These are phyloP conservation scores for Sclerospora graminicola DNA, from an alignment of 352 stramenopile genomes.

Conservation along the genomic window DNA sequence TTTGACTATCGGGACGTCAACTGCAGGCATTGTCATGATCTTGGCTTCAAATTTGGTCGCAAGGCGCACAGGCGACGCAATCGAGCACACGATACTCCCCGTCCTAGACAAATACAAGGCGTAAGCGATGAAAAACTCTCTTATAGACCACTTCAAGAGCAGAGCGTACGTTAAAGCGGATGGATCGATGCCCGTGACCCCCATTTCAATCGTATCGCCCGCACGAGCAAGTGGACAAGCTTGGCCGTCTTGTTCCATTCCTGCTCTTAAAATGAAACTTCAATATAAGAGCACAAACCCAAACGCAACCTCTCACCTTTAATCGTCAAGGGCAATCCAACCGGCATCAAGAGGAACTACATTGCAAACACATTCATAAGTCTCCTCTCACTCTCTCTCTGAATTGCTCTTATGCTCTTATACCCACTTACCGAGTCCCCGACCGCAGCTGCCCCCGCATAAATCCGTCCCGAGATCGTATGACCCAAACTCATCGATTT, in stretches of 20 bases:
- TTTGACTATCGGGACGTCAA: slow-evolving; percentile 81
- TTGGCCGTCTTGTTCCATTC: slow-evolving; percentile 69
- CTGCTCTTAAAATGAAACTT: slow-evolving; percentile 7
- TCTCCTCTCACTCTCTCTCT: too few relatives aligned
- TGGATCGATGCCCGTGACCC: slow-evolving; percentile 62
- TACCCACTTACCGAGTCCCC: slow-evolving; percentile 74
- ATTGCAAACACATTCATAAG: too few relatives aligned
- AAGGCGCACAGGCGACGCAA: slow-evolving; percentile 61
- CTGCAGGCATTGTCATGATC: slow-evolving; percentile 84
- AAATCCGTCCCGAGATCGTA: slow-evolving; percentile 80
- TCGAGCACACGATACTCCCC: slow-evolving; percentile 77
- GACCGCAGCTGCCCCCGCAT: slow-evolving; percentile 52
- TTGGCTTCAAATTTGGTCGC: slow-evolving; percentile 77
- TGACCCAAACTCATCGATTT: slow-evolving; percentile 78
- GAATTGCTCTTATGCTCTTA: too few relatives aligned
- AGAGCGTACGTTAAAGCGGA: slow-evolving; percentile 52
- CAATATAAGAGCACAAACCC: too few relatives aligned
- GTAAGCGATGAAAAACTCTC: too few relatives aligned
- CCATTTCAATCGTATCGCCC: slow-evolving; percentile 73
- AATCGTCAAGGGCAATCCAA: slow-evolving; percentile 38
- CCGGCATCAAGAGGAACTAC: slow-evolving; percentile 60
- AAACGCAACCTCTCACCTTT: slow-evolving; percentile 18
- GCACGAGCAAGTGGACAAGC: slow-evolving; percentile 49
- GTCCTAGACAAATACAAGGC: slow-evolving; percentile 24
- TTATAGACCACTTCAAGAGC: too few relatives aligned